A percentile compares a stretch with the other conserved stretches of the same genome.
Evolutionary conservation across 257 asterid species (phyloP).

Genomic region (Solanum clarkiae): DNA sequence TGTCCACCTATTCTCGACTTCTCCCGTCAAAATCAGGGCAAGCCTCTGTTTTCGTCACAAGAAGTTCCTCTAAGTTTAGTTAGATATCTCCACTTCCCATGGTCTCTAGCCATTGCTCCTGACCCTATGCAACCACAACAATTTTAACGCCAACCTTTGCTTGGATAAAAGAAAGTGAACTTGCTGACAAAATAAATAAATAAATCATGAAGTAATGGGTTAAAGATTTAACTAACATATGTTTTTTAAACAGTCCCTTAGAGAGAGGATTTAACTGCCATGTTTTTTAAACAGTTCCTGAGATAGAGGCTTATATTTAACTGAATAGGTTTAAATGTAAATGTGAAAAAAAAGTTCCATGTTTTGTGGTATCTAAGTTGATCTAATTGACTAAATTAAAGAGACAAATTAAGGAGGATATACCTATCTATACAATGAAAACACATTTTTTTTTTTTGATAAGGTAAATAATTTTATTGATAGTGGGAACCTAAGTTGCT

Average conservation of each 20-base stretch:
- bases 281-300: background rate
- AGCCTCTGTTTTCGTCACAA: background rate
- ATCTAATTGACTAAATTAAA: too few species aligned
- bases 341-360: background rate
- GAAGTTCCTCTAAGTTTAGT: background rate
- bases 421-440: background rate
- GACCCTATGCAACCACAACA: background rate
- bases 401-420: background rate
- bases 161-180: background rate
- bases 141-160: background rate
- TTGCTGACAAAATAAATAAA: background rate
- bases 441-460: background rate
- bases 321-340: background rate
- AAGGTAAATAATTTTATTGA: background rate
- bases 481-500: background rate
- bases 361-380: background rate
- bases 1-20: background rate
- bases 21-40: background rate
- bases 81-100: background rate
- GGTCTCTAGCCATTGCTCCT: background rate
- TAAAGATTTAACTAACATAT: background rate
- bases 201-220: background rate
- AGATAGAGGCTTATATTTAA: background rate
- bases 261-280: background rate
- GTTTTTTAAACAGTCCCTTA: background rate